Conservation (phyloP, 345 rosid genomes). For the Eucalyptus globulus region DNA sequence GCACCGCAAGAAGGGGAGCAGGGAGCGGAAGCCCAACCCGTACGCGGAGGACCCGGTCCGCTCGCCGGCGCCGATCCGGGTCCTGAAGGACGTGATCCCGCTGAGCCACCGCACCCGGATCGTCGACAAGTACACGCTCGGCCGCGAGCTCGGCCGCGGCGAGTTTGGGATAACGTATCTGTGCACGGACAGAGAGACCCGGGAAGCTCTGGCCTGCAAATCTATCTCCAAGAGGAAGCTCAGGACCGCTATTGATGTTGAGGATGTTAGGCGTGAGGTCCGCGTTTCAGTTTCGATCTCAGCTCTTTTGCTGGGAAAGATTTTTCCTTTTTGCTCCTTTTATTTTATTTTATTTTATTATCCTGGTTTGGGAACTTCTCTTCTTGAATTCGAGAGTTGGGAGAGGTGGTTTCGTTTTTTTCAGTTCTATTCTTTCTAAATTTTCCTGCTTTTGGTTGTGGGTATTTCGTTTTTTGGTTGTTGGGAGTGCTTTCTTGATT, state of each 20-base stretch:
- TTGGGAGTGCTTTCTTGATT: neutral
- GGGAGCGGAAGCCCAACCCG: slow-evolving; percentile 45
- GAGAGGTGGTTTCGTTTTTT: neutral
- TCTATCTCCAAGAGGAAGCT: slow-evolving; percentile 84
- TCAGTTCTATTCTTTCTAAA: neutral
- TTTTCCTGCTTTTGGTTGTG: neutral
- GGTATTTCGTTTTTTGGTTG: neutral
- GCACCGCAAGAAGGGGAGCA: slow-evolving; percentile 17
- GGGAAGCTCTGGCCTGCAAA: slow-evolving; percentile 73
- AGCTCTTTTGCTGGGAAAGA: neutral
- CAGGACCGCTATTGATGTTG: slow-evolving; percentile 79
- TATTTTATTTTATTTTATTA: neutral
- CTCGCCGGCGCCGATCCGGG: slow-evolving; percentile 52
- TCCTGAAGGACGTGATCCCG: slow-evolving; percentile 58
- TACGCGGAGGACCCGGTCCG: slow-evolving; percentile 27
- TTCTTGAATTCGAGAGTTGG: neutral
- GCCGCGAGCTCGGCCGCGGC: slow-evolving; percentile 87
- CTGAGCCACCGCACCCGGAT: slow-evolving; percentile 55
- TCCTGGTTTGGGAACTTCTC: neutral
- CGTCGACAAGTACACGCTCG: slow-evolving; percentile 74
- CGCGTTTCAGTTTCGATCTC: neutral
- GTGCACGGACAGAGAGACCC: slow-evolving; percentile 76
- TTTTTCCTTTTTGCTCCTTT: neutral
- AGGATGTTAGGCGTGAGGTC: slow-evolving; percentile 82
- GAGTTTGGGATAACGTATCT: slow-evolving; percentile 93